Base-by-base conservation (phyloP, 108 stramenopile species). In the Schizochytrium sp. region DNA sequence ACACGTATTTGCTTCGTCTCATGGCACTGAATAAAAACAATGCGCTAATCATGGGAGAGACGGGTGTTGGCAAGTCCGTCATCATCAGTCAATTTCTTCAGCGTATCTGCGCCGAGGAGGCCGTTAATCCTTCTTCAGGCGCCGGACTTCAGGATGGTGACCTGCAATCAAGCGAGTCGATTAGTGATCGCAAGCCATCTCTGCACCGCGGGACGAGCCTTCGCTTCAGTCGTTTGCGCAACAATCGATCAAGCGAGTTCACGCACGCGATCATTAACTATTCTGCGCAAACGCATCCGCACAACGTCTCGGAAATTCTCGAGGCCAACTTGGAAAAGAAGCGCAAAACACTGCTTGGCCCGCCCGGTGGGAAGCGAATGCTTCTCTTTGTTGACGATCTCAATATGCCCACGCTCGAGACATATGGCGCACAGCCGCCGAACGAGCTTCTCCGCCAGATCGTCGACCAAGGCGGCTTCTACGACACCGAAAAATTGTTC, bases 361-460 rank as follows among this genome's bases (percentile, higher is more conserved):
- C 93, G 43, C 93, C 93, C 3, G 72, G 91, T 12, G 93, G 93
- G 2, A 94, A 94, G 90, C 76, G 58, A 8, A 94, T 94, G 93
- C 89, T 92, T 29, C 87, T 94, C 60, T 94, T 94, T 58, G 91
- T 94, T 23, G 94, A 94, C 89, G 94, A 94, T 58, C 48, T 94
- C 60, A 94, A 94, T 88, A 94, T 94, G 94, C 94, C 94, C 5
- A 93, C 92, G 28, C 89, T 92, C 4, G 94, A 94, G 89, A 93
- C 90, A 10, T 94, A 94, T 72, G 94, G 93, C 14, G 93, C 94
- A 5, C 93, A 94, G 72, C 94, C 94, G 5, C 94, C 94, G 14
- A 94, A 93, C 34, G 94, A 94, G 87, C 91, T 94, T 44, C 59
- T 94, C 6, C 93, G 94, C 16, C 94, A 94, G 88, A 83, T 91